A percentile compares a stretch with the other conserved stretches of the same genome.
These are phyloP conservation scores for Spathaspora sp. DNA, from an alignment of 1,139 yeast species.

Conservation along the genomic window DNA sequence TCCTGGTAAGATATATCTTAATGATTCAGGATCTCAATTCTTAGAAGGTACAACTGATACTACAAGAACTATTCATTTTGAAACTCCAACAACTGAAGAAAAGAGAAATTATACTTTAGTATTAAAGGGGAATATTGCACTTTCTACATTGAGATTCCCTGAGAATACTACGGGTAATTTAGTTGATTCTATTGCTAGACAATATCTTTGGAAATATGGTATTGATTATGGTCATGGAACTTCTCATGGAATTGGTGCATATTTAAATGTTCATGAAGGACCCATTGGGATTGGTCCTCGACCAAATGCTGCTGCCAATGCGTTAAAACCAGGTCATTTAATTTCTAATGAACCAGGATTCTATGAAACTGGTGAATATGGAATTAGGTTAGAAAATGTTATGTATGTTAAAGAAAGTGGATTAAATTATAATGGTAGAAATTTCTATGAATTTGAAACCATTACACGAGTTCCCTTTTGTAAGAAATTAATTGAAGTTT, in stretches of 20 bases:
- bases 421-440: constrained; percentile 45
- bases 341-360: constrained; percentile 95
- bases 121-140: constrained; percentile 85
- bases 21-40: constrained; percentile 94
- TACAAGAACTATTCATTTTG: constrained; percentile 87
- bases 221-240: constrained; percentile 96
- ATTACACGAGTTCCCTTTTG: constrained; percentile 85
- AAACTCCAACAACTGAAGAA: constrained; percentile 67
- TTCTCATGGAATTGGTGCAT: constrained; percentile 96
- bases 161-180: constrained; percentile 81
- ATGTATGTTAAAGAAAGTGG: constrained; percentile 58
- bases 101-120: constrained; percentile 80
- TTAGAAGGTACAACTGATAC: constrained; percentile 96
- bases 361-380: constrained; percentile 90
- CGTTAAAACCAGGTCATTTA: constrained; percentile 70
- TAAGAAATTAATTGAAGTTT: constrained; percentile 23
- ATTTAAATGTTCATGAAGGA: constrained; percentile 92
- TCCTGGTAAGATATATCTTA: constrained; percentile 74
- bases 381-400: constrained; percentile 90
- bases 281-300: constrained; percentile 90
- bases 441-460: constrained; percentile 77
- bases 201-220: constrained; percentile 80
- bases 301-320: constrained; percentile 42
- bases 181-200: constrained; percentile 88
- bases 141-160: constrained; percentile 79